Evolutionary conservation across 177 flowering plant species (phyloP).

Genomic region (Vitis hybrid): DNA sequence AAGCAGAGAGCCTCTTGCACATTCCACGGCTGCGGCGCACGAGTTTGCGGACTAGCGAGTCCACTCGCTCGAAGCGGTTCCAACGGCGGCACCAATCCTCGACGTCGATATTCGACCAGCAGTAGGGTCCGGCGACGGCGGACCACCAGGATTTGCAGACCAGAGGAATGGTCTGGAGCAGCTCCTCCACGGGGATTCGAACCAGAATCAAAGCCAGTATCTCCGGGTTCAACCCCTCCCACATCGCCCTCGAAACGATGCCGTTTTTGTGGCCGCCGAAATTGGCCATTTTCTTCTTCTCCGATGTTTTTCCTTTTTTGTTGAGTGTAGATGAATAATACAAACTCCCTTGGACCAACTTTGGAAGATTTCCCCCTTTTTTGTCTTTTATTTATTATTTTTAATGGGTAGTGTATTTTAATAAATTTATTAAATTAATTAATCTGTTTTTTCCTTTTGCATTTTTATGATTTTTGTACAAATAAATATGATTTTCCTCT

Average conservation of each 20-base stretch:
- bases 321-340: too few species aligned
- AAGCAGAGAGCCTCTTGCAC: constrained; percentile 19
- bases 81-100: constrained; percentile 25
- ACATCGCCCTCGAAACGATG: background rate
- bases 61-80: background rate
- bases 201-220: constrained; percentile 18
- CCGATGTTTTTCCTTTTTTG: background rate
- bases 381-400: too few species aligned
- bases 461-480: too few species aligned
- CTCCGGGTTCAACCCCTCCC: constrained; percentile 23
- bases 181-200: constrained; percentile 14
- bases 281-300: background rate
- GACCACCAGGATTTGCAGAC: constrained; percentile 27
- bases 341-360: too few species aligned
- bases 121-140: constrained; percentile 23
- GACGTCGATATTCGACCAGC: constrained; percentile 26
- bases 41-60: constrained; percentile 24
- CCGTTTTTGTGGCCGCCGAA: background rate
- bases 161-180: constrained; percentile 11
- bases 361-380: too few species aligned
- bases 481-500: too few species aligned
- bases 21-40: constrained; percentile 25
- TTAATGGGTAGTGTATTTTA: too few species aligned
- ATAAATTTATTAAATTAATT: too few species aligned
- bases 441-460: too few species aligned